Conservation (phyloP, 805 yeast species). For the Ogataea dorogensis region DNA sequence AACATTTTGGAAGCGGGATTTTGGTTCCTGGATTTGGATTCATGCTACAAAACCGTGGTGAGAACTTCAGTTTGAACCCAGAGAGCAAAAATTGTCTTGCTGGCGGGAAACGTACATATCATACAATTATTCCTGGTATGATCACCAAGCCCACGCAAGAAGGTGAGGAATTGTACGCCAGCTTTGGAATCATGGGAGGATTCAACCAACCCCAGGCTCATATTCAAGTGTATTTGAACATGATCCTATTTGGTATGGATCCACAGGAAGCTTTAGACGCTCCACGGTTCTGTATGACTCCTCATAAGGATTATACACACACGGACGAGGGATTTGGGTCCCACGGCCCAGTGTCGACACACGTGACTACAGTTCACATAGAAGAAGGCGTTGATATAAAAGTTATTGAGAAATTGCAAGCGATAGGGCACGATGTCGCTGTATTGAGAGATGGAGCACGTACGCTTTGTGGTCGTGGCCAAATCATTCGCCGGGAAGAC, state of each 20-base stretch:
- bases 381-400: constrained; percentile 61
- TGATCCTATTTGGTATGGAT: constrained; percentile 57
- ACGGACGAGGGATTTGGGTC: constrained; percentile 58
- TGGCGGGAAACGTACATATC: constrained; percentile 74
- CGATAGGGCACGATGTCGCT: constrained; percentile 57
- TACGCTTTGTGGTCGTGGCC: constrained; percentile 58
- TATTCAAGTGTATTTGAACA: constrained; percentile 69
- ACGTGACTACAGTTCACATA: constrained; percentile 55
- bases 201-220: constrained; percentile 87
- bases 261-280: constrained; percentile 77
- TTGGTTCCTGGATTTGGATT: constrained; percentile 66
- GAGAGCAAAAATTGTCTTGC: constrained; percentile 59
- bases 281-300: constrained; percentile 65
- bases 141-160: constrained; percentile 45
- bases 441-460: constrained; percentile 43
- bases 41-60: constrained; percentile 72
- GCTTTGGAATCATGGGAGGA: constrained; percentile 71
- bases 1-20: constrained; percentile 68
- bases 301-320: constrained; percentile 43
- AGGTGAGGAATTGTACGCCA: constrained; percentile 53
- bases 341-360: constrained; percentile 61
- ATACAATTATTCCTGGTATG: constrained; percentile 82
- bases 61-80: constrained; percentile 63
- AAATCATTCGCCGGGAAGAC: constrained; percentile 55
- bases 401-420: constrained; percentile 44